phyloP scores from a whole-genome alignment of 2,329 filamentous ascomycete genomes.

The Penicillium sp. region DNA sequence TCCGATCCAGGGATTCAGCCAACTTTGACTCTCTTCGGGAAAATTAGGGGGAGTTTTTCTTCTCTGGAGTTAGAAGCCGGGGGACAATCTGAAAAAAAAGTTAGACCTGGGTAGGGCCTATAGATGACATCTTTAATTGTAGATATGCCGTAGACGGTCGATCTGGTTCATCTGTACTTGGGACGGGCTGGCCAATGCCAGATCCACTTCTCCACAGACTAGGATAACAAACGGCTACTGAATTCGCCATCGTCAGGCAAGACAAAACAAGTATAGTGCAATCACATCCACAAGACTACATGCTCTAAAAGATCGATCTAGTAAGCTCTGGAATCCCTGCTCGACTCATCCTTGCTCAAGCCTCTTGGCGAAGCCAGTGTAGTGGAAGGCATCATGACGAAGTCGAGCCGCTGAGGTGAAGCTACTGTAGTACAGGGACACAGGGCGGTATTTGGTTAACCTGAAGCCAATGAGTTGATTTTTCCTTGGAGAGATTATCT shows the following conservation, averaged over 20 bases:
- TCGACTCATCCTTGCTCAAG: too few relatives aligned
- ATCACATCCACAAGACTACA: too few relatives aligned
- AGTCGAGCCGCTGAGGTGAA: too few relatives aligned
- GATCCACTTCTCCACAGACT: constrained; percentile 1
- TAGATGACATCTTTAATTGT: neutral
- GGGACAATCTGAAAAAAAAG: neutral
- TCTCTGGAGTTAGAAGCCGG: neutral
- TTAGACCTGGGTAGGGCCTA: neutral
- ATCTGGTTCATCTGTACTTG: constrained; percentile 1
- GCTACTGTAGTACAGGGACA: too few relatives aligned
- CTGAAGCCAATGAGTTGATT: too few relatives aligned
- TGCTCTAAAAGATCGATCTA: too few relatives aligned
- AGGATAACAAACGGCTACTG: neutral
- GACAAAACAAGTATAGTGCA: neutral
- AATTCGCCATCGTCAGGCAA: neutral
- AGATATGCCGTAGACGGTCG: neutral
- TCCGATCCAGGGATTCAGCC: constrained; percentile 10
- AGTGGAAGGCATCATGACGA: too few relatives aligned
- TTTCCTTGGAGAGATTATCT: too few relatives aligned
- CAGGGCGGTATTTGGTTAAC: too few relatives aligned
- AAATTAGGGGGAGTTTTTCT: constrained; percentile 3
- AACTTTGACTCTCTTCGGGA: constrained; percentile 1
- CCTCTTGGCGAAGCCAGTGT: too few relatives aligned
- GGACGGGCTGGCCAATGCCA: neutral
- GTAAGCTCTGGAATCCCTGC: too few relatives aligned